Percentiles rank a stretch among this genome's conserved stretches.
phyloP scores from a whole-genome alignment of 2,329 filamentous ascomycete species.

The Alternaria angustiovoidea region DNA sequence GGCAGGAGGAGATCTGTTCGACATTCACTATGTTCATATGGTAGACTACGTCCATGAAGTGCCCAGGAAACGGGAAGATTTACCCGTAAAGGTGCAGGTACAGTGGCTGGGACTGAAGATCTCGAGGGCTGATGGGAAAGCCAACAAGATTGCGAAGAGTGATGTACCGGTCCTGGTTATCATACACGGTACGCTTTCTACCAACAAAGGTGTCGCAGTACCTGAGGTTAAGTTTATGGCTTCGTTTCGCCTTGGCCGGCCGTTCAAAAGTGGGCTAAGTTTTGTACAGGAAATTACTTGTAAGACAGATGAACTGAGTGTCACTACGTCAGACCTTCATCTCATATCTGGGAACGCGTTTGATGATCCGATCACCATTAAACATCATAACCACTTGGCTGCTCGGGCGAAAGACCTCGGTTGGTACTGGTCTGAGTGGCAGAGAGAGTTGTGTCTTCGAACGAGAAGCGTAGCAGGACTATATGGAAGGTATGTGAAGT shows the following conservation, averaged over 20 bases:
- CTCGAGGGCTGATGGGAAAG: not conserved
- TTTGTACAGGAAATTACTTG: conserved; percentile 18
- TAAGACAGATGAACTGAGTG: conserved; percentile 24
- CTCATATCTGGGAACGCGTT: conserved; percentile 15
- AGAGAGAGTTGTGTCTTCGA: conserved; percentile 34
- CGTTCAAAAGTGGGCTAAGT: not conserved
- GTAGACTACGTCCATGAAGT: conserved; percentile 31
- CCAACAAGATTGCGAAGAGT: conserved; percentile 30
- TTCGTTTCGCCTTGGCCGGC: conserved; percentile 21
- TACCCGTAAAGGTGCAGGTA: conserved; percentile 28
- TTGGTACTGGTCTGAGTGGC: conserved; percentile 53
- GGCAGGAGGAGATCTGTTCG: conserved; percentile 27
- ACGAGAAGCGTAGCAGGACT: conserved; percentile 34
- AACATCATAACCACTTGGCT: conserved; percentile 35
- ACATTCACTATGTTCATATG: conserved; percentile 31
- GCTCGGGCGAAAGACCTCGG: conserved; percentile 43
- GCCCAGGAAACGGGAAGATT: not conserved
- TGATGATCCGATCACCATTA: conserved; percentile 31
- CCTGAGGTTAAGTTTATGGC: conserved; percentile 20
- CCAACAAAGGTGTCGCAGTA: not conserved
- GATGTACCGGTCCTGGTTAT: conserved; percentile 58
- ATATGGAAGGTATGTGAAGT: conserved; percentile 44
- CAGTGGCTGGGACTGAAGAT: conserved; percentile 24
- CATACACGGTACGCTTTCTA: conserved; percentile 44
- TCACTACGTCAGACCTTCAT: conserved; percentile 57